Percentiles rank a stretch among this genome's conserved stretches.
Evolutionary conservation across 345 rosid species (phyloP).

Genomic region (Brassica rapa): DNA sequence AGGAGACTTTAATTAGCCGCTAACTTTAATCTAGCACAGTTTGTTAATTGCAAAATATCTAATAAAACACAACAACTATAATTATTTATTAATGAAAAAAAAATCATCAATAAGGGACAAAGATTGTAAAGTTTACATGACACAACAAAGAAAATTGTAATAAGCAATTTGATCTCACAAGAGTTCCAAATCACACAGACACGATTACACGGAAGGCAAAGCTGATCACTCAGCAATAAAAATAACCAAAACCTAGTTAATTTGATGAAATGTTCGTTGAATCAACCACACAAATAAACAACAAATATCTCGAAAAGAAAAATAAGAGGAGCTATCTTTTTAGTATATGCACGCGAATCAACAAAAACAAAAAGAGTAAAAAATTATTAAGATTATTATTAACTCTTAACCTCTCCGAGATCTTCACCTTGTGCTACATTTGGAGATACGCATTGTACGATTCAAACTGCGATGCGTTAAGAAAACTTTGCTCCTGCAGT

Average conservation of each 20-base stretch:
- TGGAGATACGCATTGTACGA: conserved; percentile 48
- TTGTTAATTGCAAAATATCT: conserved; percentile 1
- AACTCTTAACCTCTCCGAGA: conserved; percentile 28
- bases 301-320: neutral
- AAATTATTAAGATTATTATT: conserved; percentile 16
- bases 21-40: no score
- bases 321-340: conserved; percentile 1
- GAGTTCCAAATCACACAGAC: conserved; percentile 27
- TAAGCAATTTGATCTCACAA: conserved; percentile 21
- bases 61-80: neutral
- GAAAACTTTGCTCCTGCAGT: conserved; percentile 66
- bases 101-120: conserved; percentile 5
- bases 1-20: neutral
- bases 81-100: conserved; percentile 2
- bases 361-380: conserved; percentile 15
- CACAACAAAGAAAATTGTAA: conserved; percentile 1
- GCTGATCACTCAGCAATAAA: conserved; percentile 17
- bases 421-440: conserved; percentile 42
- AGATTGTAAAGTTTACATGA: conserved; percentile 6
- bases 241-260: conserved; percentile 20
- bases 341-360: conserved; percentile 34
- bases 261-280: conserved; percentile 27
- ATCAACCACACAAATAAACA: conserved; percentile 30
- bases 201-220: neutral
- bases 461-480: conserved; percentile 59